These are phyloP conservation scores for Rheum nobile DNA, from an alignment of 148 eudicot genomes.

Conservation along the genomic window DNA sequence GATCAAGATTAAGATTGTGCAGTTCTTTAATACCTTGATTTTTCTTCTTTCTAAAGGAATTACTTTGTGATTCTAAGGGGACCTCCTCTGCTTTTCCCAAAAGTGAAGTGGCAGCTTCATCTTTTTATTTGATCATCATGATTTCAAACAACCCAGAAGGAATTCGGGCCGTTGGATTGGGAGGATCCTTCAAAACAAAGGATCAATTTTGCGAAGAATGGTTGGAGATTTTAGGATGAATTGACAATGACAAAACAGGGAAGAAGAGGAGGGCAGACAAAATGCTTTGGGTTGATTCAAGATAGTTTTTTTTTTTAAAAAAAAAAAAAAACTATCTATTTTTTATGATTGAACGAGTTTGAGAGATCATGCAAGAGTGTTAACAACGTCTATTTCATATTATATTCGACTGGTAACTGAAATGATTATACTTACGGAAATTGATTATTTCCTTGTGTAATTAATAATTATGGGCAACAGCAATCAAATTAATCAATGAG, in stretches of 20 bases:
- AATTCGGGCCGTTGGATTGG: background rate
- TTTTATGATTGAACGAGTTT: background rate
- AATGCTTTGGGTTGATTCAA: background rate
- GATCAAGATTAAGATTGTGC: background rate
- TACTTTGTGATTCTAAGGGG: background rate
- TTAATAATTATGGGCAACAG: no score
- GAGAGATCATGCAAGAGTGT: slow-evolving; percentile 6
- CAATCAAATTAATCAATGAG: no score
- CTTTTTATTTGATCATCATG: background rate
- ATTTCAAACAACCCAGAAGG: background rate
- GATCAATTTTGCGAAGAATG: background rate
- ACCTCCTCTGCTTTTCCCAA: background rate
- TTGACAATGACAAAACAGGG: background rate
- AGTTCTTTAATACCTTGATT: background rate
- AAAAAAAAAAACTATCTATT: background rate
- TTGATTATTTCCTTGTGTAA: no score
- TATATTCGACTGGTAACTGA: no score
- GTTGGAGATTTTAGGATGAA: background rate
- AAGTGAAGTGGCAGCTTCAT: background rate
- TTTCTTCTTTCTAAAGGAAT: background rate
- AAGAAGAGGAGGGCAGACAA: background rate
- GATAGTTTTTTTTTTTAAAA: background rate
- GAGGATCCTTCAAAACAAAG: background rate
- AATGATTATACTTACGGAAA: no score
- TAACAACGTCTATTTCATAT: background rate